These are phyloP conservation scores for Annulohypoxylon bovei DNA, from an alignment of 495 filamentous ascomycete species.

Conservation along the genomic window DNA sequence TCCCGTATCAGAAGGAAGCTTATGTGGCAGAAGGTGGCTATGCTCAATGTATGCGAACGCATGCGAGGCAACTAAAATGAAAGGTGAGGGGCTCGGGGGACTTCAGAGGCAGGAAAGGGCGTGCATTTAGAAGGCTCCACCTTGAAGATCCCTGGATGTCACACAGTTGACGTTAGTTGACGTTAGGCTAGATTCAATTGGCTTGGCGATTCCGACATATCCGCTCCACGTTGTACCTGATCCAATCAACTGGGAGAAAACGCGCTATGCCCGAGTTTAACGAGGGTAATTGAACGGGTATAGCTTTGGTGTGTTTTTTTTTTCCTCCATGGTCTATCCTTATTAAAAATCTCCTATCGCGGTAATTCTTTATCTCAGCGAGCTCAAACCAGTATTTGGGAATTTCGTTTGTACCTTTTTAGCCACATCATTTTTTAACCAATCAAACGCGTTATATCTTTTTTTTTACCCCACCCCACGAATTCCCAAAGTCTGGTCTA, in stretches of 20 bases:
- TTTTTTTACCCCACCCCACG: too few relatives aligned
- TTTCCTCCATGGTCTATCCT: too few relatives aligned
- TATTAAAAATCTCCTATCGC: too few relatives aligned
- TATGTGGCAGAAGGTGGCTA: conserved; percentile 37
- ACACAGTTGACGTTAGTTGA: conserved; percentile 37
- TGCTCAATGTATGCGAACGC: conserved; percentile 12
- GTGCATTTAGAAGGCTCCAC: background rate
- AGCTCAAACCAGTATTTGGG: too few relatives aligned
- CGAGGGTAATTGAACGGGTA: too few relatives aligned
- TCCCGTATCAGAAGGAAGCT: conserved; percentile 37
- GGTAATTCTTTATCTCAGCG: too few relatives aligned
- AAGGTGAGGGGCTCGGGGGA: conserved; percentile 8
- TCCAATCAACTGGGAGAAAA: conserved; percentile 24
- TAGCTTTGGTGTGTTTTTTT: too few relatives aligned
- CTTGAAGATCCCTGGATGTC: conserved; percentile 4
- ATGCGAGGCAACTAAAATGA: conserved; percentile 15
- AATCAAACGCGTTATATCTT: too few relatives aligned
- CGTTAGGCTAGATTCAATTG: conserved; percentile 28
- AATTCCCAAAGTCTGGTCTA: too few relatives aligned
- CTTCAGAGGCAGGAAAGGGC: background rate
- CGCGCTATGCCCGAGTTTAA: too few relatives aligned
- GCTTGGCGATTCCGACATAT: conserved; percentile 38
- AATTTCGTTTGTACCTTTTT: too few relatives aligned
- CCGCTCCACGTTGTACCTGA: conserved; percentile 9
- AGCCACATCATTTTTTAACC: too few relatives aligned